Percentiles rank a stretch among this genome's conserved stretches.
phyloP scores from a whole-genome alignment of 2,329 filamentous ascomycete species.

The Scytalidium lignicola region DNA sequence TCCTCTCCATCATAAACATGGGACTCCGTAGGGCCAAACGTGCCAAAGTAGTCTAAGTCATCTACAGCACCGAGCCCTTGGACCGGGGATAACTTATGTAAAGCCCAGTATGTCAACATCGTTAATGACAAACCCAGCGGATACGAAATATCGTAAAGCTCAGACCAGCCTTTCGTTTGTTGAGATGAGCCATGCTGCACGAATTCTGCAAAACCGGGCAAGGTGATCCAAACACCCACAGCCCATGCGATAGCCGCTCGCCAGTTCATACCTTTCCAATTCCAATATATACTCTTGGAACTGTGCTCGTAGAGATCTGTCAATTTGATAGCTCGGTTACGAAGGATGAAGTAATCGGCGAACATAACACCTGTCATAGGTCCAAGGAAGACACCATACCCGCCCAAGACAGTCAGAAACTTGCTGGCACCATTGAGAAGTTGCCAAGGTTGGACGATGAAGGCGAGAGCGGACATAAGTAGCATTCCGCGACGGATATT shows the following conservation, averaged over 20 bases:
- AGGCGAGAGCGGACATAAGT: slow-evolving; percentile 35
- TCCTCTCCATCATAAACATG: slow-evolving; percentile 3
- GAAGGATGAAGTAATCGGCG: slow-evolving; percentile 27
- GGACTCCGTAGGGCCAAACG: slow-evolving; percentile 21
- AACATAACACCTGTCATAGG: slow-evolving; percentile 34
- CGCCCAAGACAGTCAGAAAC: slow-evolving; percentile 26
- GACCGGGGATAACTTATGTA: slow-evolving; percentile 29
- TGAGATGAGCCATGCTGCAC: too few species aligned
- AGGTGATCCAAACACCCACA: slow-evolving; percentile 23
- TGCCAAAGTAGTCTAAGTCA: slow-evolving; percentile 29
- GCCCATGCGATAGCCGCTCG: slow-evolving; percentile 35
- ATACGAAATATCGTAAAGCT: slow-evolving; percentile 37
- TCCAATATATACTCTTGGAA: slow-evolving; percentile 36
- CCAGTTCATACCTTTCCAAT: slow-evolving; percentile 37
- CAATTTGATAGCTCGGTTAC: slow-evolving; percentile 26
- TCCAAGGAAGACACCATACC: slow-evolving; percentile 30
- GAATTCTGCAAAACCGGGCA: slow-evolving; percentile 21
- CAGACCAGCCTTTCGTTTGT: background rate
- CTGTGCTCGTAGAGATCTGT: slow-evolving; percentile 25
- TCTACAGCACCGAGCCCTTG: slow-evolving; percentile 26
- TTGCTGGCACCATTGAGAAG: slow-evolving; percentile 32
- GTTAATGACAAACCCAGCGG: slow-evolving; percentile 34
- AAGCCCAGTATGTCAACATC: slow-evolving; percentile 27
- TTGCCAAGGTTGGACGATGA: slow-evolving; percentile 43
- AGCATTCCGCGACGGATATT: slow-evolving; percentile 50